Evolutionary conservation across 352 stramenopile species (phyloP).

Genomic region (Globisporangium alternatum): DNA sequence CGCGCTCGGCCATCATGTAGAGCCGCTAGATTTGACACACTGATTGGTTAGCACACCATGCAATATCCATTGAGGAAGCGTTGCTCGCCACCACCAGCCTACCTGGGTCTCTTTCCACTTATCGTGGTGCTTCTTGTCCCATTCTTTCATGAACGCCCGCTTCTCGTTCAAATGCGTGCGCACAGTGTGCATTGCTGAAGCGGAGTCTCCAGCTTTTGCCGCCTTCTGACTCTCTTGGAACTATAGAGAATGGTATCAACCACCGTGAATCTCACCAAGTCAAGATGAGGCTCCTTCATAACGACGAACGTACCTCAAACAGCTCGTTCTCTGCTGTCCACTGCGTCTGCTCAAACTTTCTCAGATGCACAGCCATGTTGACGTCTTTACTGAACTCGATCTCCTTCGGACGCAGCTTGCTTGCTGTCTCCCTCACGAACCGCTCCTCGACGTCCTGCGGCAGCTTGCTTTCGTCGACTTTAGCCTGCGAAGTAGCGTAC

Average conservation of each 20-base stretch:
- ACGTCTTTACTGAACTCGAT: conserved; percentile 58
- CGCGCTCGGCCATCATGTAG: conserved; percentile 34
- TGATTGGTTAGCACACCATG: too few species aligned
- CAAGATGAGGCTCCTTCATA: not conserved
- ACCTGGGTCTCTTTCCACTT: conserved; percentile 66
- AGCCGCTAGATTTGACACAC: conserved; percentile 20
- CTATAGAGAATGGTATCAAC: not conserved
- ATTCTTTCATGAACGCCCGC: conserved; percentile 53
- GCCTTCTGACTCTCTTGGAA: conserved; percentile 27
- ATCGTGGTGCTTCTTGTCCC: conserved; percentile 46
- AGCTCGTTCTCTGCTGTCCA: conserved; percentile 52
- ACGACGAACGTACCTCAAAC: conserved; percentile 24
- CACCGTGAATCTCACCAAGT: not conserved
- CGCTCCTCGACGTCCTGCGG: conserved; percentile 52
- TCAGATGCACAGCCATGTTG: conserved; percentile 64
- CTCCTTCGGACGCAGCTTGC: conserved; percentile 42
- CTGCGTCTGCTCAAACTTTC: conserved; percentile 58
- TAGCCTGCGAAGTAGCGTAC: not conserved
- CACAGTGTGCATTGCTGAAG: conserved; percentile 25
- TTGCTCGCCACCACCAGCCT: not conserved
- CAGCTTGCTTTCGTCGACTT: not conserved
- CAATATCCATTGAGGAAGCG: too few species aligned
- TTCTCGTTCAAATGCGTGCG: conserved; percentile 60
- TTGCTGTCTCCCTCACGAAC: conserved; percentile 40
- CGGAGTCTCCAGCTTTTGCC: conserved; percentile 20